Conservation (phyloP, 164 flowering plant genomes). For the Chimonanthus praecox region DNA sequence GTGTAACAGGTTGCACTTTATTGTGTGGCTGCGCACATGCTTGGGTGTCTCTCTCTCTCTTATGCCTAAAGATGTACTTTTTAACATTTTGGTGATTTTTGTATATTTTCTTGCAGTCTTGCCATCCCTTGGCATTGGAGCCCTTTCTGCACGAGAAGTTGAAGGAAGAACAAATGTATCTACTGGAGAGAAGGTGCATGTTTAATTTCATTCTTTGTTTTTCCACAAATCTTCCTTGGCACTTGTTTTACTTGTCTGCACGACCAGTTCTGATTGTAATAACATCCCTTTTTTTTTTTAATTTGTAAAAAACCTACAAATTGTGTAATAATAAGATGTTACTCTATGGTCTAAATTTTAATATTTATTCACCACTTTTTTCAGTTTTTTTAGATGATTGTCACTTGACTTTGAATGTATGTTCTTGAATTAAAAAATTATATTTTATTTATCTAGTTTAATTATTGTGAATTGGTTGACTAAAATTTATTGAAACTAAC, state of each 20-base stretch:
- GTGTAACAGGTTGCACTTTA: no score
- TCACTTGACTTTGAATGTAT: not conserved
- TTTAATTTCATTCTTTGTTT: not conserved
- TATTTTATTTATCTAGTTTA: no score
- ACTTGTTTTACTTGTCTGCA: no score
- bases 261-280: no score
- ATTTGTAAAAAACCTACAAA: no score
- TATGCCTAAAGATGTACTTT: not conserved
- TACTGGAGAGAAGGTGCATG: conserved; percentile 83
- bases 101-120: conserved; percentile 42
- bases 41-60: not conserved
- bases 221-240: no score
- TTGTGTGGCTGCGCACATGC: not conserved
- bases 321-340: no score
- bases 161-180: conserved; percentile 81
- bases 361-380: not conserved
- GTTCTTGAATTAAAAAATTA: not conserved
- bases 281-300: no score
- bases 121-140: conserved; percentile 87
- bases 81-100: not conserved
- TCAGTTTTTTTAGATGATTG: not conserved
- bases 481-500: no score
- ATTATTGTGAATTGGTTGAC: no score
- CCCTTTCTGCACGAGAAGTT: conserved; percentile 94
- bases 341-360: no score